Conservation (phyloP, 345 rosid genomes). For the Camelina neglecta region DNA sequence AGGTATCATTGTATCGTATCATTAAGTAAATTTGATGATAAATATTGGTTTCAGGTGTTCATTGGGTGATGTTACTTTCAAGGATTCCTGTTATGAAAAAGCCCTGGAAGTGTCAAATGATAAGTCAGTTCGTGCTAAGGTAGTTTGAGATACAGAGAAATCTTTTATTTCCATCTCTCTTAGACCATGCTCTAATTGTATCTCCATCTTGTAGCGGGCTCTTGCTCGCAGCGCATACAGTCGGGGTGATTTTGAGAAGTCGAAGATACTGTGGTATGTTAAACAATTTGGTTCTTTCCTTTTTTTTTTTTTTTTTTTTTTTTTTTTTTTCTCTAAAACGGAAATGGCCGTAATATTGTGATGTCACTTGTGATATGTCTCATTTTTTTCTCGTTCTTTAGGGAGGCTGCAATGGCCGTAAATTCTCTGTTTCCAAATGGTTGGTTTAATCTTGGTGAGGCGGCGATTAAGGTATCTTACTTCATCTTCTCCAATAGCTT, state of each 20-base stretch:
- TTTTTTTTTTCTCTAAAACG: background rate
- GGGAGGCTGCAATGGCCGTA: conserved; percentile 95
- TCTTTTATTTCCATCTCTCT: conserved; percentile 16
- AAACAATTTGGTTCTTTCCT: conserved; percentile 11
- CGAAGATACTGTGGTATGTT: conserved; percentile 79
- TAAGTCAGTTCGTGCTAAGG: conserved; percentile 94
- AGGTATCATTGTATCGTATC: background rate
- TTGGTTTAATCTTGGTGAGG: conserved; percentile 97
- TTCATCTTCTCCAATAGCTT: conserved; percentile 15
- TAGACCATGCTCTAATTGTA: conserved; percentile 19
- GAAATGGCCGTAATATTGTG: background rate
- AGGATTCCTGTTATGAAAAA: conserved; percentile 82
- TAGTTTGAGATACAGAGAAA: conserved; percentile 38
- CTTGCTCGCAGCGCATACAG: conserved; percentile 90
- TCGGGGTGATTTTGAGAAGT: conserved; percentile 80
- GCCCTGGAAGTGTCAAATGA: conserved; percentile 88
- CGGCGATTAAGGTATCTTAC: conserved; percentile 83
- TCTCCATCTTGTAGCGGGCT: conserved; percentile 59
- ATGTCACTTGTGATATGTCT: conserved; percentile 22
- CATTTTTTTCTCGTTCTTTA: conserved; percentile 39
- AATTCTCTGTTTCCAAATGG: conserved; percentile 93
- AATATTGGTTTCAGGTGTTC: conserved; percentile 72
- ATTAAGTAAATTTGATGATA: background rate
- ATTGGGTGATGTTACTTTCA: conserved; percentile 78
- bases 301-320: background rate